These are phyloP conservation scores for Rhodotorula sp. DNA, from an alignment of 1,284 basidiomycete species.

Conservation along the genomic window DNA sequence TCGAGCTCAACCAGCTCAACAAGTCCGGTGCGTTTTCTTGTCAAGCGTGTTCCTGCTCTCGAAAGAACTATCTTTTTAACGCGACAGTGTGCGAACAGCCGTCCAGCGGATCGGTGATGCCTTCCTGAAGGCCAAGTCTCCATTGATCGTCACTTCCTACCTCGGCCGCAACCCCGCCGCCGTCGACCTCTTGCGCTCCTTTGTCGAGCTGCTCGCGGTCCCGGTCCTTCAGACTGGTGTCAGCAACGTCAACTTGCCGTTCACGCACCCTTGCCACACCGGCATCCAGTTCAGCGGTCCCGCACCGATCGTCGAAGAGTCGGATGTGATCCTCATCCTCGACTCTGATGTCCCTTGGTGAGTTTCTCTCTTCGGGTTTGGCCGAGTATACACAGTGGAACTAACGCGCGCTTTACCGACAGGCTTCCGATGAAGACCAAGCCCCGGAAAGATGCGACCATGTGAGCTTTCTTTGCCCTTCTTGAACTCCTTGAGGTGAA, in stretches of 20 bases:
- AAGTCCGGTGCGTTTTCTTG: conserved; percentile 49
- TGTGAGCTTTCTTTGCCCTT: not conserved
- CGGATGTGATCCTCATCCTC: conserved; percentile 63
- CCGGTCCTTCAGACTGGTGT: conserved; percentile 60
- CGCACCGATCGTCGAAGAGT: conserved; percentile 54
- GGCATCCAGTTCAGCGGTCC: conserved; percentile 57
- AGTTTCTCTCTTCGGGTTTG: not conserved
- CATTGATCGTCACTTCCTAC: conserved; percentile 64
- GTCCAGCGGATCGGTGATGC: conserved; percentile 55
- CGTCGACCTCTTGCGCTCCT: conserved; percentile 54
- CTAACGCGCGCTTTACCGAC: conserved; percentile 3
- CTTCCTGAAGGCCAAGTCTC: conserved; percentile 57
- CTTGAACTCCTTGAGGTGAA: not conserved
- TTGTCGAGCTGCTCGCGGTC: conserved; percentile 59
- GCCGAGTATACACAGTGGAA: no score
- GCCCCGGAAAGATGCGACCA: conserved; percentile 47
- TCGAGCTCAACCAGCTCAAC: conserved; percentile 58
- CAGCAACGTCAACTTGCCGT: conserved; percentile 58
- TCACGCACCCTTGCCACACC: conserved; percentile 59
- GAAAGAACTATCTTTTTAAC: not conserved
- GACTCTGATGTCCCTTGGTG: conserved; percentile 65
- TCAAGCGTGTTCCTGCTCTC: not conserved
- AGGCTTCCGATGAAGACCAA: conserved; percentile 55
- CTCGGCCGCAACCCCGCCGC: conserved; percentile 60
- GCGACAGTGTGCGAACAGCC: conserved; percentile 45